phyloP scores from a whole-genome alignment of 1,284 basidiomycete species.

The Naganishia albida region DNA sequence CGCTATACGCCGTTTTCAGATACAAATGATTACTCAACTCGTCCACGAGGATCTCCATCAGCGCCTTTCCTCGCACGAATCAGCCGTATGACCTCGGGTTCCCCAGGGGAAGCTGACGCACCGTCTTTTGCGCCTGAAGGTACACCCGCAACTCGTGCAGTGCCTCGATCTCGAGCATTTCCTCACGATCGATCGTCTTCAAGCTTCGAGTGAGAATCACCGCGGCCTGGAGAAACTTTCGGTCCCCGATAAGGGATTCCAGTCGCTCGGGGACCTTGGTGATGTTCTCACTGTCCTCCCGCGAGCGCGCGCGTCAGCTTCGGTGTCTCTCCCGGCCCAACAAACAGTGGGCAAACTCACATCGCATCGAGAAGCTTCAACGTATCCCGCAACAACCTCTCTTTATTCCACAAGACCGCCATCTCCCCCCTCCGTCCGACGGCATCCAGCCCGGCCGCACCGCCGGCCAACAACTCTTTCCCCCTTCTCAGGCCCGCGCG shows the following conservation, averaged over 20 bases:
- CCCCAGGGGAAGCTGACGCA: too few species aligned
- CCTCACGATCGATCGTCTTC: constrained; percentile 86
- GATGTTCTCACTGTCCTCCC: constrained; percentile 73
- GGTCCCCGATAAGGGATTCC: constrained; percentile 93
- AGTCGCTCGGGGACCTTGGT: constrained; percentile 88
- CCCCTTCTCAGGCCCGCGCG: constrained; percentile 72
- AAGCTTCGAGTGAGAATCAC: constrained; percentile 83
- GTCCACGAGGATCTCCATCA: constrained; percentile 90
- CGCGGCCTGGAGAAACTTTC: constrained; percentile 85
- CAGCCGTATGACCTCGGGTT: too few species aligned
- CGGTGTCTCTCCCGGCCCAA: too few species aligned
- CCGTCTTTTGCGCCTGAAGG: constrained; percentile 81
- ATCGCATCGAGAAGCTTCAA: constrained; percentile 84
- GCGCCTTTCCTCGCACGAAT: constrained; percentile 55
- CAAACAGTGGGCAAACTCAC: too few species aligned
- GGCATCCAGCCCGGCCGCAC: constrained; percentile 47
- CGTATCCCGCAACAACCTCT: constrained; percentile 86
- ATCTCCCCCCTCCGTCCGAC: constrained; percentile 63
- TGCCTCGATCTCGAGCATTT: constrained; percentile 93
- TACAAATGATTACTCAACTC: constrained; percentile 98
- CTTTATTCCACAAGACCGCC: constrained; percentile 78
- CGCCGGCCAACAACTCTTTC: constrained; percentile 70
- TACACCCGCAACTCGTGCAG: constrained; percentile 85
- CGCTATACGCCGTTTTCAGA: constrained; percentile 94
- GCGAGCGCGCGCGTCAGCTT: too few species aligned